Conservation (phyloP, 257 asterid species). For the Rubia yunnanensis region DNA sequence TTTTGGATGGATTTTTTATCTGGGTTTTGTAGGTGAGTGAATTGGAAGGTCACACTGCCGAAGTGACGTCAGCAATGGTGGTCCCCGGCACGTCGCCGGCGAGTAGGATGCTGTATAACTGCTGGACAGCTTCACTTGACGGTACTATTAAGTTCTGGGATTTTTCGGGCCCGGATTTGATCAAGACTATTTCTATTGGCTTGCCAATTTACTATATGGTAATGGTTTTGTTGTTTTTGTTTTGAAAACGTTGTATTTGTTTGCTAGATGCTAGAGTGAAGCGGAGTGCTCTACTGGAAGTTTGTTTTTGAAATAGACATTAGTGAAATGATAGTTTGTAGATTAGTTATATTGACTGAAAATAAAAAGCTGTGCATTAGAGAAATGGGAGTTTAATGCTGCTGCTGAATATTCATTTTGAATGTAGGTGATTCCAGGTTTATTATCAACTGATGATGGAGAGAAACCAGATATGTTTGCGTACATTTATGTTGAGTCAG, state of each 20-base stretch:
- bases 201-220: slow-evolving; percentile 78
- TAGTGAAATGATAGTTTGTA: not conserved
- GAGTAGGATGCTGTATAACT: slow-evolving; percentile 44
- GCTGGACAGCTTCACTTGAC: slow-evolving; percentile 92
- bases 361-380: not conserved
- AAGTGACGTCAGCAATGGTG: slow-evolving; percentile 75
- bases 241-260: not conserved
- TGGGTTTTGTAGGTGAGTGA: slow-evolving; percentile 49
- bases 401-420: not conserved
- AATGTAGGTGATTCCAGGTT: slow-evolving; percentile 72
- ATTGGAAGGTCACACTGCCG: slow-evolving; percentile 70
- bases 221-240: not conserved
- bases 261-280: not conserved
- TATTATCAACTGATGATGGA: slow-evolving; percentile 31
- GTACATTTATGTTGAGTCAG: slow-evolving; percentile 31
- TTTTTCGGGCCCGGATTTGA: slow-evolving; percentile 55
- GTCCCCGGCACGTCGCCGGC: slow-evolving; percentile 52
- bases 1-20: not conserved
- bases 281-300: not conserved
- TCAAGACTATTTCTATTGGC: slow-evolving; percentile 47
- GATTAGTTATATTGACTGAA: too few relatives aligned
- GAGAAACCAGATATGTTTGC: slow-evolving; percentile 48
- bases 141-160: slow-evolving; percentile 91
- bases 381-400: not conserved
- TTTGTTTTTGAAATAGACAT: not conserved